Base-by-base conservation (phyloP, 1,139 yeast genomes). In the Trichomonascaceae sp. region DNA sequence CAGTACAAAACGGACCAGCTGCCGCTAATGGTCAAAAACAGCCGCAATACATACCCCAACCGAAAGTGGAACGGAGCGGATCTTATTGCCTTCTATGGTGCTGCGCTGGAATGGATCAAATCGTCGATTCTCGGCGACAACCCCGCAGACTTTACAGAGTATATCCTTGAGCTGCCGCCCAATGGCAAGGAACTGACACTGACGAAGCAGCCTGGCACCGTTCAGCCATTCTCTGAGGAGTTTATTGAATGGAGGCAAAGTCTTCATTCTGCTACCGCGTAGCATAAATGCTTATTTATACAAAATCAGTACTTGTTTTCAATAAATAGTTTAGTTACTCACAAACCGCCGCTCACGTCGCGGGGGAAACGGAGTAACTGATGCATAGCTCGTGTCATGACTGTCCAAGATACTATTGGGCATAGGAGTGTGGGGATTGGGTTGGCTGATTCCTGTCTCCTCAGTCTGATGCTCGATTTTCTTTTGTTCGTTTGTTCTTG, bases 11-110 rank as follows among this genome's bases (percentile, higher is more conserved):
- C 93, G 0, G 89, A 79, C 30, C 79, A 81, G 44, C 65, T 89
- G 20, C 97, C 97, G 0, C 41, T 48, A 67, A 35, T 61, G 71
- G 48, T 76, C 60, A 51, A 64, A 26, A 42, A 45, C 32, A 44
- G 52, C 54, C 51, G 45, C 35, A 44, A 28, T 42, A 50, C 52
- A 45, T 44, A 38, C 38, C 47, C 40, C 36, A 45, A 54, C 40
- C 42, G 55, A 47, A 42, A 61, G 53, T 50, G 71, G 76, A 74
- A 74, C 45, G 87, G 93, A 44, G 69, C 76, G 52, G 80, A 75
- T 41, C 77, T 92, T 3, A 64, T 85, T 38, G 79, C 76, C 48
- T 85, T 92, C 73, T 82, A 82, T 53, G 89, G 87, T 4, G 87
- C 92, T 0, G 70, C 77, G 23, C 62, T 84, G 33, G 84, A 79